Base-by-base conservation (phyloP, 345 rosid genomes). In the Anacardium occidentale region DNA sequence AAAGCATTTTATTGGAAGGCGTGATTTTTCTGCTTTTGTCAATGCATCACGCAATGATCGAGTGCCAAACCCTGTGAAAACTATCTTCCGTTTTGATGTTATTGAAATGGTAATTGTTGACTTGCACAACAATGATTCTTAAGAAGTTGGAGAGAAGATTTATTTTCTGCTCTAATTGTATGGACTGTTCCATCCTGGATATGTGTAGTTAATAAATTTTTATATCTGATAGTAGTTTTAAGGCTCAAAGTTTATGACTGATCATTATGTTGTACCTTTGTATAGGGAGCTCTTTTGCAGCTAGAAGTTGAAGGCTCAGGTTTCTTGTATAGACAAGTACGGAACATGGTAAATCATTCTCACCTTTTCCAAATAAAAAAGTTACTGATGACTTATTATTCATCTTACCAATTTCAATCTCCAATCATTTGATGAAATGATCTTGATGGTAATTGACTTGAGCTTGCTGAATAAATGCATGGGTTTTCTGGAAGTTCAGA, bases 291-390 rank as follows among this genome's bases (percentile, higher is more conserved):
- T 82, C 87, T 92, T 45, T 62, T 92, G 57, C 91, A 87, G 83
- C 81, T 92, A 37, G 92, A 95, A 81, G 97, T 95, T 63, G 97
- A 90, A 85, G 98, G 99, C 76, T 80, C 97, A 0, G 97, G 96
- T 44, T 90, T 94, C 82, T 71, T 94, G 83, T 94, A 94, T 68
- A 76, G 94, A 82, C 98, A 90, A 90, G 97, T 89, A 29, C 86
- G 96, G 60, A 92, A 94, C 88, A 92, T 94, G 97, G 97, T 90
- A 68, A 77, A 81, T 64, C 20, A 18, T 29, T 52, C 13, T 47
- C 76, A 25, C 9, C 6, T 61, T 26, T 71, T 32, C 5, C 3
- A 34, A 50, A 21, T 62, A 21, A 62, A 22, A 37, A 15, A 51
- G 68, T 51, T 34, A 34, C 14, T 21, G 4, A 22, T 34, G 18